Percentiles rank a stretch among this genome's conserved stretches.
Evolutionary conservation across 768 basidiomycete species (phyloP).

Genomic region (Kwoniella pini): DNA sequence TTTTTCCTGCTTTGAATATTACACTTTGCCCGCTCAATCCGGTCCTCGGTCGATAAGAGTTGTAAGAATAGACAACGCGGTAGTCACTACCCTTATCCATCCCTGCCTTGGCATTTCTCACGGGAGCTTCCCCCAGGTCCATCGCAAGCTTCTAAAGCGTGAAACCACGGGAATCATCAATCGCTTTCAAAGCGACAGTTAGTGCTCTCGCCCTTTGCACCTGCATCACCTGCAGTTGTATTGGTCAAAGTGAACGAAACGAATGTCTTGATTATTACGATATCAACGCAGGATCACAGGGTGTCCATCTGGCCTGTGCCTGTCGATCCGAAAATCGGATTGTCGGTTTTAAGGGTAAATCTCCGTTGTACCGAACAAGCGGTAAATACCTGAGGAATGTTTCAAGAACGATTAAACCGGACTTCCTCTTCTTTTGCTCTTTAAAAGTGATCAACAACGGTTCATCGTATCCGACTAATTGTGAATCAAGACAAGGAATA

Average conservation of each 20-base stretch:
- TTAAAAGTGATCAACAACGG: too few relatives aligned
- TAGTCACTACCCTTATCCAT: neutral
- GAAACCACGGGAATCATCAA: neutral
- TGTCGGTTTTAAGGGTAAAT: neutral
- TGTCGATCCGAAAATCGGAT: too few relatives aligned
- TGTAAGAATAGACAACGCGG: neutral
- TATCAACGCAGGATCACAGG: neutral
- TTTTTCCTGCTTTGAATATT: neutral
- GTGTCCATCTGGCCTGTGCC: neutral
- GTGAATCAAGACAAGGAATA: too few relatives aligned
- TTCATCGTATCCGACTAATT: too few relatives aligned
- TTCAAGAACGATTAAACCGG: too few relatives aligned
- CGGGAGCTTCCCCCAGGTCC: neutral
- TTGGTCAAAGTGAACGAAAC: too few relatives aligned
- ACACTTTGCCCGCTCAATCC: neutral
- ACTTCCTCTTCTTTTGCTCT: too few relatives aligned
- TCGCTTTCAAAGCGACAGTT: slow-evolving; percentile 13
- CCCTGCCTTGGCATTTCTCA: neutral
- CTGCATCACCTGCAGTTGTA: too few relatives aligned
- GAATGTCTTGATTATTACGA: neutral
- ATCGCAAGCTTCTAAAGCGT: neutral
- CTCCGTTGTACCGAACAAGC: neutral
- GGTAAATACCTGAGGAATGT: too few relatives aligned
- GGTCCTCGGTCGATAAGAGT: too few relatives aligned
- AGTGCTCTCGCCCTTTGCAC: too few relatives aligned